Percentiles rank a stretch among this genome's conserved stretches.
phyloP scores from a whole-genome alignment of 176 grass and related monocot species.

The barley (Hordeum vulgare) region MorexV3_pseudomolecules_assembly NC_058522.1:572839165-572839664 shows the following conservation, averaged over 20 bases:
- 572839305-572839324: background rate
- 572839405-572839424: background rate
- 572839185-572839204: background rate
- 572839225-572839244: background rate
- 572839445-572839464: conserved; percentile 24
- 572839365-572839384: background rate
- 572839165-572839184: conserved; percentile 18
- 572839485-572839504: conserved; percentile 6
- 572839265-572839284: conserved; percentile 18
- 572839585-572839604: background rate
- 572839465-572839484: conserved; percentile 16
- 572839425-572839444: background rate
- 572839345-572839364: no score
- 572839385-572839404: background rate
- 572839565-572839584: background rate
- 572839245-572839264: background rate
- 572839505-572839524: background rate
- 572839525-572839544: background rate
- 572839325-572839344: conserved; percentile 2
- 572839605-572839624: background rate
- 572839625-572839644: no score
- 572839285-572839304: background rate
- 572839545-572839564: background rate
- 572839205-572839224: background rate
- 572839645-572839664: background rate